phyloP scores from a whole-genome alignment of 2,329 filamentous ascomycete genomes.

The Canariomyces notabilis region DNA sequence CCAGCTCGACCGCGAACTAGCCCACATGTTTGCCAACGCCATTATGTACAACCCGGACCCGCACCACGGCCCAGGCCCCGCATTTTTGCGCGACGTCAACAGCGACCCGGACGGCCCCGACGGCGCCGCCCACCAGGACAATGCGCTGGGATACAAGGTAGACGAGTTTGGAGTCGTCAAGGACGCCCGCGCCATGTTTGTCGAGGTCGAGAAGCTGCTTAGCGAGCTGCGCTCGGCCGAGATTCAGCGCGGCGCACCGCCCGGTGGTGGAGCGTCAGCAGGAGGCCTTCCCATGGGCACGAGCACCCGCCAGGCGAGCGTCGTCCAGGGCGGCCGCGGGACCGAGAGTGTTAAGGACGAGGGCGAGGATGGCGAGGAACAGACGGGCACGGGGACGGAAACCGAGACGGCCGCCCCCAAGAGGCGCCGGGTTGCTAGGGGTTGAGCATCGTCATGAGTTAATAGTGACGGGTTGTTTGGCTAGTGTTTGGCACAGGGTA shows the following conservation, averaged over 20 bases:
- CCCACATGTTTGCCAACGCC: conserved; percentile 96
- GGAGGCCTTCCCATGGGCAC: conserved; percentile 20
- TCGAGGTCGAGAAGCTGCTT: conserved; percentile 75
- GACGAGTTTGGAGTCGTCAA: conserved; percentile 84
- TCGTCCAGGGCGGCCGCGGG: background rate
- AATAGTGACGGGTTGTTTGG: background rate
- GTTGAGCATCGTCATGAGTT: too few species aligned
- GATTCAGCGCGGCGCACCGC: conserved; percentile 42
- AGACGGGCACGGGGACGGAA: conserved; percentile 12
- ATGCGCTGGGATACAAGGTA: conserved; percentile 56
- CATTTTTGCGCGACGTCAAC: conserved; percentile 47
- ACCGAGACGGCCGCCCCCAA: conserved; percentile 15
- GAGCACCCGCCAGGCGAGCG: conserved; percentile 4
- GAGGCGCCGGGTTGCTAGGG: conserved; percentile 16
- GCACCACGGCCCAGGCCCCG: conserved; percentile 61
- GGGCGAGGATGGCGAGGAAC: conserved; percentile 11
- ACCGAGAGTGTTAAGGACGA: conserved; percentile 1
- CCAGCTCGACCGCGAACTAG: conserved; percentile 87
- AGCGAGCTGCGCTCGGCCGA: conserved; percentile 72
- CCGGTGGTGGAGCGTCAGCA: too few species aligned
- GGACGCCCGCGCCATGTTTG: conserved; percentile 84
- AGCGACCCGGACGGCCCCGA: conserved; percentile 34
- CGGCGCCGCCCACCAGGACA: conserved; percentile 26
- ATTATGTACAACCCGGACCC: conserved; percentile 96
- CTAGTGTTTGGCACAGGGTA: background rate